phyloP scores from a whole-genome alignment of 1,139 yeast genomes.

The Debaryomycetaceae sp. region DNA sequence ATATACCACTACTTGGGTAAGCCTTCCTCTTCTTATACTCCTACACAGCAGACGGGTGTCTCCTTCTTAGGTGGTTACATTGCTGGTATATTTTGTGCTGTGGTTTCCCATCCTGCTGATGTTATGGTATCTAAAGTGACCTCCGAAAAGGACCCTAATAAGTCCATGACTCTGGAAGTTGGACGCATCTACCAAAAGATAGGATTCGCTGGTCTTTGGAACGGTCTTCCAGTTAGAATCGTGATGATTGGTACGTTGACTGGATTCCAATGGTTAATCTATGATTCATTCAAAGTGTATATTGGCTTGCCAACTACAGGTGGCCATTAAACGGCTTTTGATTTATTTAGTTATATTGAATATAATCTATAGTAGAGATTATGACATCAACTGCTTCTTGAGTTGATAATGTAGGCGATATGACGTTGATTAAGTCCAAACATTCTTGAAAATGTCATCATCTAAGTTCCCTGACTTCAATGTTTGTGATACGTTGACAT shows the following conservation, averaged over 20 bases:
- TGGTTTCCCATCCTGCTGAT: slow-evolving; percentile 95
- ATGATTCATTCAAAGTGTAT: slow-evolving; percentile 88
- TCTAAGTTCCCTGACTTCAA: slow-evolving; percentile 24
- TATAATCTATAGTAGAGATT: not conserved
- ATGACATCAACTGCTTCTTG: not conserved
- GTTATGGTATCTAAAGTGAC: slow-evolving; percentile 93
- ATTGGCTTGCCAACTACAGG: slow-evolving; percentile 93
- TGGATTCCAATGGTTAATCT: slow-evolving; percentile 93
- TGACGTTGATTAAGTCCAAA: slow-evolving; percentile 43
- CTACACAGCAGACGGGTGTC: slow-evolving; percentile 80
- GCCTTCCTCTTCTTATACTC: slow-evolving; percentile 36
- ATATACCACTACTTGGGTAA: slow-evolving; percentile 56
- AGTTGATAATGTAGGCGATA: not conserved
- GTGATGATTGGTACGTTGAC: slow-evolving; percentile 96
- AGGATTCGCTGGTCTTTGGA: slow-evolving; percentile 91
- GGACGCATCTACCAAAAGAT: slow-evolving; percentile 71
- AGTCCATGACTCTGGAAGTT: slow-evolving; percentile 64
- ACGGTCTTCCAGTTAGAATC: slow-evolving; percentile 90
- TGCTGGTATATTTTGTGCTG: slow-evolving; percentile 94
- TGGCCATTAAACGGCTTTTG: slow-evolving; percentile 39
- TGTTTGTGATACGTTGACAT: slow-evolving; percentile 2
- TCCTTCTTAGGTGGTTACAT: slow-evolving; percentile 92
- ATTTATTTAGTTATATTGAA: slow-evolving; percentile 4
- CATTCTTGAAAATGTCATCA: slow-evolving; percentile 50
- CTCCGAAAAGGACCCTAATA: slow-evolving; percentile 65